A percentile compares a stretch with the other conserved stretches of the same genome.
Conservation (phyloP, 2,329 filamentous ascomycete genomes). For the Tolypocladium ophioglossoides region DNA sequence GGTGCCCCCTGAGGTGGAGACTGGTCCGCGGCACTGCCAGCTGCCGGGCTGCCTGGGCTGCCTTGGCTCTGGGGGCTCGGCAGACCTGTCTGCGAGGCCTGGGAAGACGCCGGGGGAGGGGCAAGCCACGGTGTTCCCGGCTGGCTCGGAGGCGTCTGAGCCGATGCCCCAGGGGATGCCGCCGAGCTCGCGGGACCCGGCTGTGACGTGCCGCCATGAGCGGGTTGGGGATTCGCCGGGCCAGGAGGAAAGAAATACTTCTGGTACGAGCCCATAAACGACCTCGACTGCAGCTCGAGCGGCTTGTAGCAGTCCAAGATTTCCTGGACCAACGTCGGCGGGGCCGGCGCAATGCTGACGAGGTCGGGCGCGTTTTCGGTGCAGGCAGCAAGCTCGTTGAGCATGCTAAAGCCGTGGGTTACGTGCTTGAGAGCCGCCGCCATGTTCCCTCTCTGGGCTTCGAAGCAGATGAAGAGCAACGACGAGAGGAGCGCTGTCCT, state of each 20-base stretch:
- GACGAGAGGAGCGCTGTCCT: slow-evolving; percentile 28
- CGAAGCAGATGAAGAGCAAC: slow-evolving; percentile 30
- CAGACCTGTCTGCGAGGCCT: slow-evolving; percentile 10
- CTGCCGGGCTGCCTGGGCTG: slow-evolving; percentile 13
- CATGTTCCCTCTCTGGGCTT: slow-evolving; percentile 27
- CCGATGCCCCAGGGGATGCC: neutral
- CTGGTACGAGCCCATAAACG: slow-evolving; percentile 26
- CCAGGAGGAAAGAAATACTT: slow-evolving; percentile 21
- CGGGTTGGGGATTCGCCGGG: neutral
- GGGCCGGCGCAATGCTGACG: slow-evolving; percentile 25
- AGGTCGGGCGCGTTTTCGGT: slow-evolving; percentile 23
- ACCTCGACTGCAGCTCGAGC: slow-evolving; percentile 26
- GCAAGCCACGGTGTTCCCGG: slow-evolving; percentile 14
- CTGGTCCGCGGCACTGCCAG: slow-evolving; percentile 1
- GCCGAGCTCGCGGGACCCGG: neutral
- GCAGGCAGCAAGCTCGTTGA: slow-evolving; percentile 26
- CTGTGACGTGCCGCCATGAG: neutral
- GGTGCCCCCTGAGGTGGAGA: slow-evolving; percentile 7
- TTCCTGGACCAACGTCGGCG: slow-evolving; percentile 24
- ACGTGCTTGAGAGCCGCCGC: slow-evolving; percentile 29
- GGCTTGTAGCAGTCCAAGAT: slow-evolving; percentile 29
- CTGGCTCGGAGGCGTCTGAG: slow-evolving; percentile 14
- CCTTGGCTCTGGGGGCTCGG: slow-evolving; percentile 23
- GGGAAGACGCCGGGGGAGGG: slow-evolving; percentile 2
- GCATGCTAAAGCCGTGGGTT: slow-evolving; percentile 28